phyloP scores from a whole-genome alignment of 345 rosid genomes.

The Linum lewisii region DNA sequence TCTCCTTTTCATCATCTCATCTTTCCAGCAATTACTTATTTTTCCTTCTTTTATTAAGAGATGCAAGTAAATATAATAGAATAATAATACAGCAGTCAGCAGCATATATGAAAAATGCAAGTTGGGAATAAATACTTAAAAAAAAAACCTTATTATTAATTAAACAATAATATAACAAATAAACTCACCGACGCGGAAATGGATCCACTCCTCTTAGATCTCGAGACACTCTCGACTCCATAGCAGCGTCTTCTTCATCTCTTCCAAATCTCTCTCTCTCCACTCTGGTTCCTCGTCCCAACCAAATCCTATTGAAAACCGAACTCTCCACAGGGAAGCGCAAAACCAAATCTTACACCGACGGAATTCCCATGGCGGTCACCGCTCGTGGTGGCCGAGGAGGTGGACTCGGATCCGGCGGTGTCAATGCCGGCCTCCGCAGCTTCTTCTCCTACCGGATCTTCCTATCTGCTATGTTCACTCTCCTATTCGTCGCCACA shows the following conservation, averaged over 20 bases:
- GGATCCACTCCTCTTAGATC: conserved; percentile 2
- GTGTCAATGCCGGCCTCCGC: conserved; percentile 35
- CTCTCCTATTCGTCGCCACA: conserved; percentile 66
- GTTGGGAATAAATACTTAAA: background rate
- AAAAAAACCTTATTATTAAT: no score
- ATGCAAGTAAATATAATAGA: no score
- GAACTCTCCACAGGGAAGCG: background rate
- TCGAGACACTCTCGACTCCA: background rate
- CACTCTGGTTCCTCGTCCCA: background rate
- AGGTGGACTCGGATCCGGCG: conserved; percentile 32
- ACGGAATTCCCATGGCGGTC: conserved; percentile 46
- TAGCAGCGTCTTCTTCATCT: background rate
- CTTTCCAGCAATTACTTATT: no score
- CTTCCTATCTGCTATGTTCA: conserved; percentile 78
- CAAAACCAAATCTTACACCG: background rate
- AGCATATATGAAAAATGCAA: background rate
- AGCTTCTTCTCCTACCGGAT: conserved; percentile 65
- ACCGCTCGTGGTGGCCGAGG: conserved; percentile 68
- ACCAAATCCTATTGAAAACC: background rate
- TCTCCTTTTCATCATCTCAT: no score
- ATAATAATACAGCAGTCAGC: no score
- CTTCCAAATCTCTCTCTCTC: background rate
- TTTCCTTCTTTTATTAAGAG: no score
- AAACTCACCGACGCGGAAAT: conserved; percentile 13
- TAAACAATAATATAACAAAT: background rate